These are phyloP conservation scores for Drechslerella dactyloides DNA, from an alignment of 2,329 filamentous ascomycete genomes.

Conservation along the genomic window DNA sequence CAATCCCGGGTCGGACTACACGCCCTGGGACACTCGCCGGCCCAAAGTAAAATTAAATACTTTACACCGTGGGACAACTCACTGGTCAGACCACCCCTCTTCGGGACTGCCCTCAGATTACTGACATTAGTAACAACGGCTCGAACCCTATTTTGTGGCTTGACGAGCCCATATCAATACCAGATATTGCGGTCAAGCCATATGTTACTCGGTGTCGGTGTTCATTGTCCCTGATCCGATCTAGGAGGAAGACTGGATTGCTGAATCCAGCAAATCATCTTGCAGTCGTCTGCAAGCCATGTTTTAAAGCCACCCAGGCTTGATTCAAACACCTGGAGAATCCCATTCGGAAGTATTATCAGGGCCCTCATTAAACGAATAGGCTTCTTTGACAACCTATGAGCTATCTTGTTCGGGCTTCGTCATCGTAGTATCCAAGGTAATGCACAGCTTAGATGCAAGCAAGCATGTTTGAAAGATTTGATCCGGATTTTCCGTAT, in stretches of 20 bases:
- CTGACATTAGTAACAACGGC: conserved; percentile 36
- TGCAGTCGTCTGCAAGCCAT: conserved; percentile 47
- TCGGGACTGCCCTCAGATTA: conserved; percentile 42
- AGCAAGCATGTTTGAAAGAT: conserved; percentile 19
- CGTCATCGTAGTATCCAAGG: conserved; percentile 1
- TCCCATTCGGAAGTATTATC: conserved; percentile 43
- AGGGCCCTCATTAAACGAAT: conserved; percentile 37
- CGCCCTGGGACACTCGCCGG: conserved; percentile 38
- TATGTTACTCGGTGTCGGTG: conserved; percentile 33
- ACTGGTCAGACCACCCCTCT: conserved; percentile 49
- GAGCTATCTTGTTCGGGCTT: conserved; percentile 13
- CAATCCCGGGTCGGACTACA: conserved; percentile 21
- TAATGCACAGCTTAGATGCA: conserved; percentile 11
- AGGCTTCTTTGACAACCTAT: conserved; percentile 35
- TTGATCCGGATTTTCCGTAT: conserved; percentile 26
- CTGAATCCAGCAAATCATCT: conserved; percentile 45
- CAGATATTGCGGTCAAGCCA: conserved; percentile 41
- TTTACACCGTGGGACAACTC: conserved; percentile 46
- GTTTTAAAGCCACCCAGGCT: conserved; percentile 50
- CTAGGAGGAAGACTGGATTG: conserved; percentile 35
- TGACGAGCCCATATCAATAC: conserved; percentile 39
- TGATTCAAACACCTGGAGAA: conserved; percentile 43
- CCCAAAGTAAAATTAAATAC: conserved; percentile 46
- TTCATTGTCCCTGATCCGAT: conserved; percentile 49
- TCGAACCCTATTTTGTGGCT: conserved; percentile 48